phyloP scores from a whole-genome alignment of 305 asterid species.

The Salvia sclarea region DNA sequence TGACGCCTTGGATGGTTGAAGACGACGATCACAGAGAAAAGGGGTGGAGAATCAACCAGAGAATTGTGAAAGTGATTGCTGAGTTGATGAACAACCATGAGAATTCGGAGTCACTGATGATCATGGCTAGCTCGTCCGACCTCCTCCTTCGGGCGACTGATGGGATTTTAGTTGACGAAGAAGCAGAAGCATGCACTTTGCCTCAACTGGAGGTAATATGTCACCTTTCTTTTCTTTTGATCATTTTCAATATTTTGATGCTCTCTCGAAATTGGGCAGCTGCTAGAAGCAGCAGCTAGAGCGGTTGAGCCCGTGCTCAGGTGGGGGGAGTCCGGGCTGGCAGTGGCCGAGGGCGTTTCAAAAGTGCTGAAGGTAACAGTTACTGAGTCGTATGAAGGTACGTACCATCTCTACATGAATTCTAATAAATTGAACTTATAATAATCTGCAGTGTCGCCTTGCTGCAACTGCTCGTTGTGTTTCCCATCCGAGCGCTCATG shows the following conservation, averaged over 20 bases:
- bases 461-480: conserved; percentile 65
- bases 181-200: conserved; percentile 80
- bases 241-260: too few species aligned
- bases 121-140: conserved; percentile 74
- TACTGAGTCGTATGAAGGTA: too few species aligned
- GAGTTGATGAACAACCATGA: conserved; percentile 81
- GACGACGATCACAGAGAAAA: conserved; percentile 75
- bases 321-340: conserved; percentile 77
- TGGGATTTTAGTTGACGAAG: conserved; percentile 86
- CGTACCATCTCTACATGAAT: background rate
- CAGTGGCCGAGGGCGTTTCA: conserved; percentile 68
- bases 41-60: conserved; percentile 73
- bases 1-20: conserved; percentile 81
- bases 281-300: conserved; percentile 78
- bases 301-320: conserved; percentile 67
- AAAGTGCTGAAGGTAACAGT: conserved; percentile 63
- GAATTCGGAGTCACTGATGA: conserved; percentile 64
- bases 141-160: conserved; percentile 85
- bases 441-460: conserved; percentile 61
- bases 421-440: background rate
- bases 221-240: background rate
- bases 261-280: conserved; percentile 37
- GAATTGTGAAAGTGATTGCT: conserved; percentile 73
- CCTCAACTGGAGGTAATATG: conserved; percentile 79
- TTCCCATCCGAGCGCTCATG: conserved; percentile 86